These are phyloP conservation scores for Amniculicola lignicola DNA, from an alignment of 495 filamentous ascomycete species.

Conservation along the genomic window DNA sequence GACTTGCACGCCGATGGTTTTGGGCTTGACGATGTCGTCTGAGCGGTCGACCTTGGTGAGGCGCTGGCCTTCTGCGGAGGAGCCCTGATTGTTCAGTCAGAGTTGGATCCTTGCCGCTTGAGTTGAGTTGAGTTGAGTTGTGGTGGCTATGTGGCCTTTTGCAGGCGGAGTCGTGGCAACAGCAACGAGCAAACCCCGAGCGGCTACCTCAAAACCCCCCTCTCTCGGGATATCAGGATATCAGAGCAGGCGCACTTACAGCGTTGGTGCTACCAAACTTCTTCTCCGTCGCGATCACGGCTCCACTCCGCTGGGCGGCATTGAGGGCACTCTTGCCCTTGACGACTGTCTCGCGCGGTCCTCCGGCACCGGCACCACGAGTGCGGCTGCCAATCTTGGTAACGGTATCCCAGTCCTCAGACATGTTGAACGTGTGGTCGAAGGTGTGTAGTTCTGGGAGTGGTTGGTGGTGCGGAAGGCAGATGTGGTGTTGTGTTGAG, in stretches of 20 bases:
- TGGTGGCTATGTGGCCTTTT: too few species aligned
- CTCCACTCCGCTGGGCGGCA: constrained; percentile 77
- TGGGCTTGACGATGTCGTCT: constrained; percentile 96
- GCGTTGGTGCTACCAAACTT: constrained; percentile 74
- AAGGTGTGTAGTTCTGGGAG: not conserved
- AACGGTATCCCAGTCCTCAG: constrained; percentile 78
- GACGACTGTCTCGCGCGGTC: constrained; percentile 77
- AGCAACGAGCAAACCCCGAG: too few species aligned
- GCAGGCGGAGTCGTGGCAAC: too few species aligned
- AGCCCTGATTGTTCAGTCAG: too few species aligned
- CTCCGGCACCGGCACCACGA: constrained; percentile 55
- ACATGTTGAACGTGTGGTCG: constrained; percentile 45
- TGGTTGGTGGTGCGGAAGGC: not conserved
- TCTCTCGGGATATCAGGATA: too few species aligned
- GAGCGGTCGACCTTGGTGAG: constrained; percentile 96
- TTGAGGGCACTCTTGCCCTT: constrained; percentile 80
- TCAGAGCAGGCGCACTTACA: constrained; percentile 57
- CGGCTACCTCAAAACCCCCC: too few species aligned
- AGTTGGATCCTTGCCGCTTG: too few species aligned
- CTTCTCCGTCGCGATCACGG: constrained; percentile 84
- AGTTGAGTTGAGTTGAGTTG: too few species aligned
- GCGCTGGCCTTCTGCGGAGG: constrained; percentile 80
- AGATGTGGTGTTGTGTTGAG: not conserved
- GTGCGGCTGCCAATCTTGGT: constrained; percentile 91
- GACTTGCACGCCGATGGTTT: constrained; percentile 76